A percentile compares a stretch with the other conserved stretches of the same genome.
These are phyloP conservation scores for Arachis stenosperma DNA, from an alignment of 306 rosid genomes.

Conservation along the genomic window DNA sequence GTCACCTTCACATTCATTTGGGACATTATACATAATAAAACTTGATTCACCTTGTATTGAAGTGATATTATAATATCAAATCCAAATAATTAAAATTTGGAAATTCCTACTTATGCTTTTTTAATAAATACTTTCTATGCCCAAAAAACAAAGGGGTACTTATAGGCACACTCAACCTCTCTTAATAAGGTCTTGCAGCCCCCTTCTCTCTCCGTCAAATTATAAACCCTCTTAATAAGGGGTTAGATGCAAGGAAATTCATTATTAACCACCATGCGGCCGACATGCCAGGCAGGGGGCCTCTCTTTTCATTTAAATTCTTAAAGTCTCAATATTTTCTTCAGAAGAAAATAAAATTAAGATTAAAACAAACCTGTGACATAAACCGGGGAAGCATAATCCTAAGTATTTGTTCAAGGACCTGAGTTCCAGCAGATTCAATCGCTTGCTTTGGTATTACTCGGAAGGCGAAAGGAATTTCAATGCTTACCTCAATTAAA, in stretches of 20 bases:
- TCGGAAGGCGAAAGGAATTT: constrained; percentile 78
- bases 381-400: constrained; percentile 92
- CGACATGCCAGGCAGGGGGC: not conserved
- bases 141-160: too few relatives aligned
- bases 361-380: constrained; percentile 71
- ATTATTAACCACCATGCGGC: not conserved
- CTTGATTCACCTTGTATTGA: too few relatives aligned
- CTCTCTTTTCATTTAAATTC: not conserved
- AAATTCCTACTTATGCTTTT: too few relatives aligned
- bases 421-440: constrained; percentile 93
- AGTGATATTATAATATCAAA: too few relatives aligned
- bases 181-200: not conserved
- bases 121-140: too few relatives aligned
- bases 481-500: constrained; percentile 88
- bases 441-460: constrained; percentile 81
- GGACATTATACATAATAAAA: too few relatives aligned
- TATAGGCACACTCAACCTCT: too few relatives aligned
- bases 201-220: not conserved
- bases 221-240: not conserved
- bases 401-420: constrained; percentile 86
- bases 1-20: too few relatives aligned
- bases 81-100: too few relatives aligned
- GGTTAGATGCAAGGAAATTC: not conserved
- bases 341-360: not conserved
- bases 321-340: constrained; percentile 21